Evolutionary conservation across 1,139 yeast genomes (phyloP).

Genomic region (Blastobotrys proliferans): DNA sequence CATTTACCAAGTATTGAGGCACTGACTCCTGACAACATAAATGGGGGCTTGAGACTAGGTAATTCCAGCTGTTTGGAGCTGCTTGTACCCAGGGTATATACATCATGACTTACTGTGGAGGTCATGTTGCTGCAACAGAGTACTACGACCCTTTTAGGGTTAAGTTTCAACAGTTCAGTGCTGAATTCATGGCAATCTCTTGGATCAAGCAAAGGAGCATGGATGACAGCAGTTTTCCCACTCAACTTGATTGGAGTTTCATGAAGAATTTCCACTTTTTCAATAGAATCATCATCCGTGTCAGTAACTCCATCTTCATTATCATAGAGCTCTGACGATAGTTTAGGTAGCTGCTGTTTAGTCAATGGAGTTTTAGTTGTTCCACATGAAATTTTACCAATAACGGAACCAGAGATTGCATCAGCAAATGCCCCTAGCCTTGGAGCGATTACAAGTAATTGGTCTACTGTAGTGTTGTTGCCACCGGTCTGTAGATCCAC

Average conservation of each 20-base stretch:
- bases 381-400: background rate
- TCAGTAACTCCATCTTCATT: no score
- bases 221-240: background rate
- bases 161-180: conserved; percentile 16
- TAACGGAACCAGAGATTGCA: background rate
- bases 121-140: conserved; percentile 22
- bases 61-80: conserved; percentile 1
- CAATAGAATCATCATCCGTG: no score
- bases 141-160: conserved; percentile 19
- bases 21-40: conserved; percentile 26
- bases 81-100: conserved; percentile 17
- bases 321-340: no score
- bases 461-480: conserved; percentile 5
- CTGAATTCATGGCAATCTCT: conserved; percentile 22
- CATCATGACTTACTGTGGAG: conserved; percentile 15
- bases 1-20: conserved; percentile 27
- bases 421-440: conserved; percentile 19
- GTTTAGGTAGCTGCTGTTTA: no score
- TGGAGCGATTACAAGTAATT: conserved; percentile 22
- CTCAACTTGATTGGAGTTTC: conserved; percentile 11
- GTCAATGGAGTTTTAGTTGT: background rate
- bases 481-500: background rate
- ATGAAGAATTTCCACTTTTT: conserved; percentile 14
- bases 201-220: conserved; percentile 19
- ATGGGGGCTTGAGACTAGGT: conserved; percentile 25